phyloP scores from a whole-genome alignment of 2,329 filamentous ascomycete species.

The Xylaria sp. region DNA sequence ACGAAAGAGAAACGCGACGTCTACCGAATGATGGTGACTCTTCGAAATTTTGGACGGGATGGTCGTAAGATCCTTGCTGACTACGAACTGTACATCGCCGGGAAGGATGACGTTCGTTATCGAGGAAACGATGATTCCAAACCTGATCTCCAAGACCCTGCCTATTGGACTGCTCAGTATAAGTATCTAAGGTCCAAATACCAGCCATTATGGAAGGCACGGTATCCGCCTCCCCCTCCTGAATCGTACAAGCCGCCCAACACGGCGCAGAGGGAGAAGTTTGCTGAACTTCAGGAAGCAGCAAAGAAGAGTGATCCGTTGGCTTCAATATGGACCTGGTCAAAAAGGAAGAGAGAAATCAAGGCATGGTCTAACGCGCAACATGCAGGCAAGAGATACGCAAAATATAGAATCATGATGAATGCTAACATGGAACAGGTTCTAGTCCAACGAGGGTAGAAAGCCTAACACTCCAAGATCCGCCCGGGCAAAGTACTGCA shows the following conservation, averaged over 20 bases:
- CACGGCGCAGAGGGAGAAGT: background rate
- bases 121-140: background rate
- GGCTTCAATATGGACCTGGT: background rate
- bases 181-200: background rate
- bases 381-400: background rate
- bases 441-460: background rate
- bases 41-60: background rate
- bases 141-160: constrained; percentile 7
- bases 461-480: background rate
- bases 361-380: background rate
- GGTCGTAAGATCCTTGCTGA: background rate
- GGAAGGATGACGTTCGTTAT: constrained; percentile 4
- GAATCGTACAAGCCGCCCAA: background rate
- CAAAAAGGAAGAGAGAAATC: background rate
- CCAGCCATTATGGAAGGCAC: background rate
- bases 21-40: background rate
- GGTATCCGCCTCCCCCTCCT: background rate
- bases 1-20: background rate
- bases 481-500: background rate
- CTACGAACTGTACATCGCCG: constrained; percentile 15
- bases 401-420: background rate
- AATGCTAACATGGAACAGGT: constrained; percentile 8
- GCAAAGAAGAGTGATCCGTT: background rate
- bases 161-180: constrained; percentile 15
- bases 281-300: background rate